Evolutionary conservation across 495 filamentous ascomycete species (phyloP).

Genomic region (Penicillium waksmanii): DNA sequence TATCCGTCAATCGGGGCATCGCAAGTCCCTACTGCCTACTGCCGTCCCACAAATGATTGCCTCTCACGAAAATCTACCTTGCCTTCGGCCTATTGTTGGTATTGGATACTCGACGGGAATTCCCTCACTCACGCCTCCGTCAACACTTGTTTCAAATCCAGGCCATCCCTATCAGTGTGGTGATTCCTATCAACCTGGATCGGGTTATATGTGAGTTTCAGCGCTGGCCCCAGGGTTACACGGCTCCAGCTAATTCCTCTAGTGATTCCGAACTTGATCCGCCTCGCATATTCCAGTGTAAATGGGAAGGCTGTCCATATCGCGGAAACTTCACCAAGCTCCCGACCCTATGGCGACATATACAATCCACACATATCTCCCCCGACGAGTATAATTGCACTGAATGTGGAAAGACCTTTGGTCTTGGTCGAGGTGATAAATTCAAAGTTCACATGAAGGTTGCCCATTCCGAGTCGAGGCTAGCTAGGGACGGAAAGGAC

Average conservation of each 20-base stretch:
- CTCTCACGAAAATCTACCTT: too few species aligned
- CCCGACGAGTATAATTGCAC: constrained; percentile 19
- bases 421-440: constrained; percentile 21
- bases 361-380: constrained; percentile 25
- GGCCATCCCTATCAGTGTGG: neutral
- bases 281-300: constrained; percentile 13
- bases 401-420: constrained; percentile 20
- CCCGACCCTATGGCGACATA: constrained; percentile 24
- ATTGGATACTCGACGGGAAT: too few species aligned
- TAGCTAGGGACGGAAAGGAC: too few species aligned
- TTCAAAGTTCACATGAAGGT: constrained; percentile 14
- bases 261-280: neutral
- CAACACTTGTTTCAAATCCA: neutral
- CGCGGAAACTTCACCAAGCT: constrained; percentile 18
- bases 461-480: neutral
- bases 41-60: too few species aligned
- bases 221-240: too few species aligned
- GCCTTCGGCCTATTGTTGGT: too few species aligned
- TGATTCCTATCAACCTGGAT: neutral
- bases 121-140: too few species aligned
- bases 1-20: too few species aligned
- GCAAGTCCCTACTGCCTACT: too few species aligned
- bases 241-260: neutral
- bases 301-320: constrained; percentile 24
- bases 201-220: too few species aligned